Evolutionary conservation across 176 grass and related monocot genomes (phyloP).

Genomic region (Juncus inflexus): DNA sequence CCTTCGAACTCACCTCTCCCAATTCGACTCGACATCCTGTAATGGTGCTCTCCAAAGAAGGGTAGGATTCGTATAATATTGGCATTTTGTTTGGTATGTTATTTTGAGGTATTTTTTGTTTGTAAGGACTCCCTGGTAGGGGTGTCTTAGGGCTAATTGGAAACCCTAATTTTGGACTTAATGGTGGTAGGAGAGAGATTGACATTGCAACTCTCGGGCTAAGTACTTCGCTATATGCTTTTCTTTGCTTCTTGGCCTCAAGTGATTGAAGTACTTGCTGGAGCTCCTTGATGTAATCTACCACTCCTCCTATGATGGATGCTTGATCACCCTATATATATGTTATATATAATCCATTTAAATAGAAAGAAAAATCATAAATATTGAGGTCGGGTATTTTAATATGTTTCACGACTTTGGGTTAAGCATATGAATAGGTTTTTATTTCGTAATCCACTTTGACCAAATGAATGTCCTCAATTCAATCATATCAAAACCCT

Average conservation of each 20-base stretch:
- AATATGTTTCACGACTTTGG: not conserved
- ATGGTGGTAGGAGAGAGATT: conserved; percentile 37
- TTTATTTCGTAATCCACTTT: no score
- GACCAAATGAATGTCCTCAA: no score
- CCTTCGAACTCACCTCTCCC: not conserved
- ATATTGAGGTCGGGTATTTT: not conserved
- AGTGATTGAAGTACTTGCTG: conserved; percentile 69
- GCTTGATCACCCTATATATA: conserved; percentile 77
- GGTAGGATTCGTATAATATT: conserved; percentile 4
- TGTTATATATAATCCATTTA: conserved; percentile 1
- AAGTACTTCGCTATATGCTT: conserved; percentile 58
- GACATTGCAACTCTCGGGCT: conserved; percentile 32
- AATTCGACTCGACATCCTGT: conserved; percentile 28
- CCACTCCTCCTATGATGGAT: conserved; percentile 87
- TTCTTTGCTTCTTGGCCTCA: conserved; percentile 88
- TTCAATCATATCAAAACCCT: no score
- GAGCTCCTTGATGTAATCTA: conserved; percentile 95
- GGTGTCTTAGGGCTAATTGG: conserved; percentile 83
- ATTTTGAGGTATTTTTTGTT: conserved; percentile 4
- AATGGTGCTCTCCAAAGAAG: conserved; percentile 37
- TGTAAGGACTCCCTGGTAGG: conserved; percentile 64
- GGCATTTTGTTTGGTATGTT: conserved; percentile 2
- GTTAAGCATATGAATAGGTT: not conserved
- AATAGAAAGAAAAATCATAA: not conserved
- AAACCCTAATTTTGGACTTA: conserved; percentile 37